These are phyloP conservation scores for Aurifilum marmelostoma DNA, from an alignment of 2,329 filamentous ascomycete genomes.

Conservation along the genomic window DNA sequence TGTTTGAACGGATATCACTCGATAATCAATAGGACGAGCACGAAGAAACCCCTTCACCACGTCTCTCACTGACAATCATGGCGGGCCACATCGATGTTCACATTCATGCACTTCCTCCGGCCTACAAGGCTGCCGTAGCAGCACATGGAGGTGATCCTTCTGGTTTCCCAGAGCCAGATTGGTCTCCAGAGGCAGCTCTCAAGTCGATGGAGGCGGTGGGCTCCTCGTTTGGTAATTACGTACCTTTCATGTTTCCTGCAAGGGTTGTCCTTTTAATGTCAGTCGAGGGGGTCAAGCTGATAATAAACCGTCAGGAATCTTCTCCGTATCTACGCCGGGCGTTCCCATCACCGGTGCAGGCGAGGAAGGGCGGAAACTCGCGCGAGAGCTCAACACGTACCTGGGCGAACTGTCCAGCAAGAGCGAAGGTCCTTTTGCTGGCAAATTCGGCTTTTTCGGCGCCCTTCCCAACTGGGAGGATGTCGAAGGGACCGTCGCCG, in stretches of 20 bases:
- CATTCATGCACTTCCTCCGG: constrained; percentile 25
- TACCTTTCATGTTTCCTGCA: background rate
- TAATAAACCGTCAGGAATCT: constrained; percentile 36
- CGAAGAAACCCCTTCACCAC: background rate
- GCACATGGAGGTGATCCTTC: constrained; percentile 28
- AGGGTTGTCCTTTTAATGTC: background rate
- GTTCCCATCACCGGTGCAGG: constrained; percentile 26
- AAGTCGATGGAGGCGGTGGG: constrained; percentile 26
- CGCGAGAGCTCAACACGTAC: constrained; percentile 25
- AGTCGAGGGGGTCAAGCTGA: background rate
- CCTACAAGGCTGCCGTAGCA: constrained; percentile 25
- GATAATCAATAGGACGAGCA: background rate
- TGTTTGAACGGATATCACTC: background rate
- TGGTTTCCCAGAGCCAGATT: constrained; percentile 24
- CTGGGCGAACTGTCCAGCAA: constrained; percentile 21
- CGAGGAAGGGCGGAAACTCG: constrained; percentile 24
- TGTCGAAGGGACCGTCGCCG: constrained; percentile 33
- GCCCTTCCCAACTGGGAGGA: constrained; percentile 35
- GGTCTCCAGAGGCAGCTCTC: constrained; percentile 27
- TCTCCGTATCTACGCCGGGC: constrained; percentile 26
- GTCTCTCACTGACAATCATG: background rate
- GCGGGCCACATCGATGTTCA: constrained; percentile 28
- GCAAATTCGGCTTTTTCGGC: constrained; percentile 35
- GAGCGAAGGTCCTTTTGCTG: constrained; percentile 11
- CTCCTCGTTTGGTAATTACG: constrained; percentile 19